Evolutionary conservation across 768 basidiomycete genomes (phyloP), one percentile per base, ranked within the genome.

Genomic region (Royoungia palumana): DNA sequence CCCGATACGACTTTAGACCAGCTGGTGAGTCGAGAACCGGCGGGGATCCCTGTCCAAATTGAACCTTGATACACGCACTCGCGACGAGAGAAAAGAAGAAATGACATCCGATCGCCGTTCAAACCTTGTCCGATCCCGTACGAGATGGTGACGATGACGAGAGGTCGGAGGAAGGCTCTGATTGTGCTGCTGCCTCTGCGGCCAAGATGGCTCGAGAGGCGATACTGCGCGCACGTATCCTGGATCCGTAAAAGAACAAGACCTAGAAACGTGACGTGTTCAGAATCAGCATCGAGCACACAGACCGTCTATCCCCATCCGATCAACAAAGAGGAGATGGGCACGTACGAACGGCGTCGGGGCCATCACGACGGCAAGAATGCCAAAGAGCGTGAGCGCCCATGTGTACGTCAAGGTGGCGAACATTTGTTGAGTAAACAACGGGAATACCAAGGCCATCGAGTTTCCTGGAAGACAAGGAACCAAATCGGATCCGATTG

Each of bases 391-490:
- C 14, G 71, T 72, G 53, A 69, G 69, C n/a, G 67, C 76, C 75
- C 79, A 80, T 36, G 71, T 71, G 37, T 77, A 75, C 28, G 76
- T 76, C 44, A 82, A 61, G 2, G 60, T 39, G 13, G 64, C 59
- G 55, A 75, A 80, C 73, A 81, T 72, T 51, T 66, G 67, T 16
- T 63, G 50, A 2, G 75, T 75, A 62, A 81, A 77, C 8, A 82
- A 66, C 3, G 79, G 74, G 67, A 82, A 80, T 11, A 68, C 63
- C 50, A 68, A 65, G 1, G 69, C 75, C 54, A 68, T 60, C 20
- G 67, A 36, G 55, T 73, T 73, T n/a, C 72, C 69, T 75, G 37
- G 35, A 13, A 12, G 7, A 28, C n/a, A 16, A 19, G 35, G 11
- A 28, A 28, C n/a, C 13, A 7, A 35, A 41, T 27, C 22, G 24